Conservation (phyloP, 2,329 filamentous ascomycete genomes). For the Neofusicoccum sp. region DNA sequence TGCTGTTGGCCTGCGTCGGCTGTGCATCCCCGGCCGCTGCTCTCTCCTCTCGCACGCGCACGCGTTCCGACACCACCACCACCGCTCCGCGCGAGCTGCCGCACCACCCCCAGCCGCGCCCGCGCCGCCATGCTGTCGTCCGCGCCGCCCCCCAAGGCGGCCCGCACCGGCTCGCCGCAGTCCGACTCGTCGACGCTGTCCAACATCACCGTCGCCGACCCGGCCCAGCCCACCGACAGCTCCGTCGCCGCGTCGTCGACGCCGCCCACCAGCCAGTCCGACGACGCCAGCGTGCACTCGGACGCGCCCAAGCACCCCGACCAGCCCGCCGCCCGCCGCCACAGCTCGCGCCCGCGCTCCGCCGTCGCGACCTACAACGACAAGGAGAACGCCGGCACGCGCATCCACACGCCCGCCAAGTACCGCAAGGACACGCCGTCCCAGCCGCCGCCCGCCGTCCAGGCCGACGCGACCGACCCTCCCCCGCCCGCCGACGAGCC, state of each 20-base stretch:
- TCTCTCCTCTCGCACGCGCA: slow-evolving; percentile 15
- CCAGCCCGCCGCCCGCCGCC: slow-evolving; percentile 25
- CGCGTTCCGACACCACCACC: slow-evolving; percentile 10
- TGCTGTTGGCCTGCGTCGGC: slow-evolving; percentile 8
- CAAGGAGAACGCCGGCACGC: slow-evolving; percentile 60
- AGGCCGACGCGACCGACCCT: slow-evolving; percentile 21
- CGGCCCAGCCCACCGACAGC: slow-evolving; percentile 32
- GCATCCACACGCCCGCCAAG: slow-evolving; percentile 55
- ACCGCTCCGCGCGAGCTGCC: slow-evolving; percentile 11
- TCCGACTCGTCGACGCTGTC: slow-evolving; percentile 40
- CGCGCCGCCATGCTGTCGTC: slow-evolving; percentile 14
- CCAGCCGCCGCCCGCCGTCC: slow-evolving; percentile 20
- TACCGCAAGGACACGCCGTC: slow-evolving; percentile 29
- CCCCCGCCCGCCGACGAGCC: slow-evolving; percentile 25
- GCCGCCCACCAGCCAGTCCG: slow-evolving; percentile 65
- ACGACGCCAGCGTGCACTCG: slow-evolving; percentile 56
- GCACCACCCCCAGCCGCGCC: neutral
- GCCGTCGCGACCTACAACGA: slow-evolving; percentile 66
- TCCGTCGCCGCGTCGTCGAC: slow-evolving; percentile 58
- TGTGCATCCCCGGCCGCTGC: neutral
- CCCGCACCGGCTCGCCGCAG: slow-evolving; percentile 14
- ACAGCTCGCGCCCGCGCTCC: slow-evolving; percentile 55
- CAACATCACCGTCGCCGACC: slow-evolving; percentile 38
- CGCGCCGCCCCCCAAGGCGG: neutral
- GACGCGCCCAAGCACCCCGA: slow-evolving; percentile 25